Base-by-base conservation (phyloP, 176 grass and related monocot species). In the Paspalum notatum region DNA sequence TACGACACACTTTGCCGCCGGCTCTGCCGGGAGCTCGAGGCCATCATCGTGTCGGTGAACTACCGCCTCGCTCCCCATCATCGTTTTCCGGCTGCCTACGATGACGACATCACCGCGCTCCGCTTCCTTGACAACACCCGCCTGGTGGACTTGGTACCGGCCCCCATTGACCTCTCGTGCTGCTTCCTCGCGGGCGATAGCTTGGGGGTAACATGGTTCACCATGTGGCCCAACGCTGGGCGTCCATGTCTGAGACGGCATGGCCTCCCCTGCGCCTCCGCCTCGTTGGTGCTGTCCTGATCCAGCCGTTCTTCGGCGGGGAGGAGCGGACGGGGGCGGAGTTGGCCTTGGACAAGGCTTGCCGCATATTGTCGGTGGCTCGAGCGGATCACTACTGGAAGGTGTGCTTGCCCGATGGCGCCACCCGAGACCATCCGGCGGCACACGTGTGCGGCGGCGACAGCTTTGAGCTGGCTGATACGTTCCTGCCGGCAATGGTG, bases 191-290 rank as follows among this genome's bases (percentile, higher is more conserved):
- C 55, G 7, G 90, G 88, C 3, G 93, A 97, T 54, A 90, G 87
- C 62, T 86, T 90, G 10, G 93, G 93, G 90, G 87, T 18, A 93
- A 87, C 80, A 89, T 93, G 62, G 82, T 11, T 5, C 87, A 97
- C 55, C 93, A 97, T 59, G 88, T 91, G 20, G 85, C 90, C 11
- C 78, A 71, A 7, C 56, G 90, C 4, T 93, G 88, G 90, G 49
- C 85, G 0, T 24, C 48, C 24, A 1, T 7, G 8, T 56, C 86
- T 6, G 9, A 63, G 25, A 6, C 20, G 22, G 3, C 5, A 1
- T n/a, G 25, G 1, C 24, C 43, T 0, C 6, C 75, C 17, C 0
- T 0, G 0, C 16, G 17, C 16, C 57, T 86, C 6, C 76, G 61
- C 16, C 37, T 85, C 18, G 75, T 45, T 16, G 82, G 78, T 4